Conservation (phyloP, 805 yeast genomes). For the Metschnikowia shivogae region DNA sequence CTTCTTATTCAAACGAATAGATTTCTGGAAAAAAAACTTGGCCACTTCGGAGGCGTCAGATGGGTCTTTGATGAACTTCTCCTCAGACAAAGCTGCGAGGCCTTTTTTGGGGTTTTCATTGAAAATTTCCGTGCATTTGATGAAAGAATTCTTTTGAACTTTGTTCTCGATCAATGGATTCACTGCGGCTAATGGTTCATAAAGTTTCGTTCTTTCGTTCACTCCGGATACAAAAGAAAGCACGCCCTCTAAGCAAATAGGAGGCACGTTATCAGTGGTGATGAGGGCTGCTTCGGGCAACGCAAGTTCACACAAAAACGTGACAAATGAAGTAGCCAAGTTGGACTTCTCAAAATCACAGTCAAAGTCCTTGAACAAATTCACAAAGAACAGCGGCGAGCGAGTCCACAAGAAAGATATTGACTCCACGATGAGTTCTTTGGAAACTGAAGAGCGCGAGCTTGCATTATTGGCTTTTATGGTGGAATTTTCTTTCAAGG, state of each 20-base stretch:
- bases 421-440: slow-evolving; percentile 82
- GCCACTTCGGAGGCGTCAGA: slow-evolving; percentile 64
- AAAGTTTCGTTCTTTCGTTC: slow-evolving; percentile 44
- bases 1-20: slow-evolving; percentile 82
- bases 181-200: slow-evolving; percentile 2
- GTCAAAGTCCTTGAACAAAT: slow-evolving; percentile 77
- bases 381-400: slow-evolving; percentile 71
- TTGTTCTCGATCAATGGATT: slow-evolving; percentile 41
- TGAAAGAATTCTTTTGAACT: slow-evolving; percentile 66
- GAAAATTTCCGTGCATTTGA: slow-evolving; percentile 68
- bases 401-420: slow-evolving; percentile 79
- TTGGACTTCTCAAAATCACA: slow-evolving; percentile 87
- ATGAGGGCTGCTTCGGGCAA: slow-evolving; percentile 78
- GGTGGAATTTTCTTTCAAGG: slow-evolving; percentile 15
- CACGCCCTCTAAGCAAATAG: slow-evolving; percentile 86
- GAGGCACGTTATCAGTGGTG: slow-evolving; percentile 87
- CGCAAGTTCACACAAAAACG: slow-evolving; percentile 70
- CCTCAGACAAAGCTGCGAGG: slow-evolving; percentile 55
- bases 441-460: slow-evolving; percentile 41
- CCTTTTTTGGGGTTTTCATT: slow-evolving; percentile 80
- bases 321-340: slow-evolving; percentile 61
- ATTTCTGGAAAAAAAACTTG: slow-evolving; percentile 67
- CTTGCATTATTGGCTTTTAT: slow-evolving; percentile 7
- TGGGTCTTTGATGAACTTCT: slow-evolving; percentile 52
- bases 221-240: slow-evolving; percentile 65